Percentiles rank a stretch among this genome's conserved stretches.
phyloP scores from a whole-genome alignment of 352 stramenopile species.

The Blastocystis hominis region DNA sequence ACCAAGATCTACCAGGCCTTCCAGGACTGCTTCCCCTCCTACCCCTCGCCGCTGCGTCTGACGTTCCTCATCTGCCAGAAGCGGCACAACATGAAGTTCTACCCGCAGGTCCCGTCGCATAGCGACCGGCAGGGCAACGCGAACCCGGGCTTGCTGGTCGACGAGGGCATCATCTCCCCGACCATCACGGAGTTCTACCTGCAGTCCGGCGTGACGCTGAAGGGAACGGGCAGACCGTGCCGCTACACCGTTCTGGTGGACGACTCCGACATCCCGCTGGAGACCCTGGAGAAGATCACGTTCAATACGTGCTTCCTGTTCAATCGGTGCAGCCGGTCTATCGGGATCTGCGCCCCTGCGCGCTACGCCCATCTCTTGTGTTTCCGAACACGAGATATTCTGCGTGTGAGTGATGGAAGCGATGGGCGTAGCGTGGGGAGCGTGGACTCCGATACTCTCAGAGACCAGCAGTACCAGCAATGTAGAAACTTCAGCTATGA shows the following conservation, averaged over 20 bases:
- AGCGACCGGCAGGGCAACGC: constrained; percentile 1
- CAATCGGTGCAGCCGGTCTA: constrained; percentile 39
- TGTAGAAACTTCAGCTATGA: neutral
- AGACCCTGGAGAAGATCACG: neutral
- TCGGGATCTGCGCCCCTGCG: constrained; percentile 40
- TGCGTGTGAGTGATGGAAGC: constrained; percentile 32
- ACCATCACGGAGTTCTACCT: constrained; percentile 51
- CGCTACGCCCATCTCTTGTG: constrained; percentile 50
- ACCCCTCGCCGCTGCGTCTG: neutral
- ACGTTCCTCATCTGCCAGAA: constrained; percentile 55
- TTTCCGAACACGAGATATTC: constrained; percentile 46
- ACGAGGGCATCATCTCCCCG: constrained; percentile 22
- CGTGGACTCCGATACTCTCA: neutral
- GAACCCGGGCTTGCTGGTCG: neutral
- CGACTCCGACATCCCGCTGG: neutral
- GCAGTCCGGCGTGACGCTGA: constrained; percentile 22
- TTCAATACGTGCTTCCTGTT: constrained; percentile 40
- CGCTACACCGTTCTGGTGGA: constrained; percentile 41
- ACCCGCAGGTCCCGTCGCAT: neutral
- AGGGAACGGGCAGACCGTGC: constrained; percentile 36
- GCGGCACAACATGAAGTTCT: constrained; percentile 45
- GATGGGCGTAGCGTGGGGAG: neutral
- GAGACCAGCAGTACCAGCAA: too few species aligned
- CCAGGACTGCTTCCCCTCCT: constrained; percentile 4
- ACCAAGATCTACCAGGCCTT: constrained; percentile 55